Evolutionary conservation across 768 basidiomycete genomes (phyloP).

Genomic region (Trametes meyenii): DNA sequence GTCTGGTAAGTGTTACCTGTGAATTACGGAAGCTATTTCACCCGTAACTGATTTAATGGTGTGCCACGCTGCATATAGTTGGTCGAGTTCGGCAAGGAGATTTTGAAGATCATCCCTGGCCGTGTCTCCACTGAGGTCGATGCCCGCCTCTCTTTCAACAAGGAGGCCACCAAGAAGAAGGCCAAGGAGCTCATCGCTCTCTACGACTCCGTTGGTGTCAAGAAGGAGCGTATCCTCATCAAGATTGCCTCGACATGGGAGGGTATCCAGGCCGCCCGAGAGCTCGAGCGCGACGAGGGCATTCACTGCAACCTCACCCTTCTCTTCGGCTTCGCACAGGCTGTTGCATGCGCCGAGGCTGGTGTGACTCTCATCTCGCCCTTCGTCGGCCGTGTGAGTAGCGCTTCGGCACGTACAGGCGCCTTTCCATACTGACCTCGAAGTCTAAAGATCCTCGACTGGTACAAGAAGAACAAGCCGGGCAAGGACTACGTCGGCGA

Average conservation of each 20-base stretch:
- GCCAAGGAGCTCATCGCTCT: slow-evolving; percentile 89
- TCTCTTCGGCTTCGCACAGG: slow-evolving; percentile 97
- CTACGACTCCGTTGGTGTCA: slow-evolving; percentile 92
- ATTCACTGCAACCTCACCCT: slow-evolving; percentile 99
- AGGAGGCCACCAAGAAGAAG: slow-evolving; percentile 89
- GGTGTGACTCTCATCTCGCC: slow-evolving; percentile 98
- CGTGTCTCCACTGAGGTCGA: slow-evolving; percentile 99
- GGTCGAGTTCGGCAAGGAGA: slow-evolving; percentile 97
- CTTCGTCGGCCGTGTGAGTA: slow-evolving; percentile 93
- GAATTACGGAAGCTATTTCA: no score
- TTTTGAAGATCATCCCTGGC: slow-evolving; percentile 93
- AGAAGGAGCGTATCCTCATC: slow-evolving; percentile 94
- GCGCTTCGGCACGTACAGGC: not conserved
- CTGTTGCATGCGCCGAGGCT: slow-evolving; percentile 98
- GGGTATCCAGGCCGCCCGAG: slow-evolving; percentile 98
- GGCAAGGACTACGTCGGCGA: slow-evolving; percentile 90
- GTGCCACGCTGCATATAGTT: slow-evolving; percentile 53
- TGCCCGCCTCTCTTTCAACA: slow-evolving; percentile 96
- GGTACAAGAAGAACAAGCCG: slow-evolving; percentile 90
- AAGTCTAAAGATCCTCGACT: slow-evolving; percentile 86
- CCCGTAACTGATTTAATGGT: slow-evolving; percentile 3
- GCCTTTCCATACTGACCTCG: slow-evolving; percentile 19
- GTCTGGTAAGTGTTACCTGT: slow-evolving; percentile 65
- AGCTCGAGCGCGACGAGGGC: slow-evolving; percentile 87
- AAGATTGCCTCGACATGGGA: slow-evolving; percentile 99